Percentiles rank a stretch among this genome's conserved stretches.
Evolutionary conservation across 202 grass and related monocot genomes (phyloP).

Genomic region (Carex sylvatica): DNA sequence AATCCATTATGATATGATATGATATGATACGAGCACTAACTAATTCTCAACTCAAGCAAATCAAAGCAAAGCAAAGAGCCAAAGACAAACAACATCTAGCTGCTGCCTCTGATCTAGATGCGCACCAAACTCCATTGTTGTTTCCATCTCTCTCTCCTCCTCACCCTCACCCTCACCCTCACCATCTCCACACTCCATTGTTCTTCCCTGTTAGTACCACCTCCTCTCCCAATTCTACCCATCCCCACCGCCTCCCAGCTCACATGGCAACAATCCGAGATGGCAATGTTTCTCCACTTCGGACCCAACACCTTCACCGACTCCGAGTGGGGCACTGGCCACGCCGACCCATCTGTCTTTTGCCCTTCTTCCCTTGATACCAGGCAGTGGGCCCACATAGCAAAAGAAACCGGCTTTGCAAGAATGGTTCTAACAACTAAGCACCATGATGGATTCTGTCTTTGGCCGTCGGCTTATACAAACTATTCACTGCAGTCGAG

Average conservation of each 20-base stretch:
- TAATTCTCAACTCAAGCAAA: too few species aligned
- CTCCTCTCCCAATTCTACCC: conserved; percentile 67
- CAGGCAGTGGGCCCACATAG: conserved; percentile 70
- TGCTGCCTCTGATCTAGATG: conserved; percentile 20
- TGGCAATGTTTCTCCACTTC: conserved; percentile 93
- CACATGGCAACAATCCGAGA: conserved; percentile 82
- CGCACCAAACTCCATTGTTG: conserved; percentile 7
- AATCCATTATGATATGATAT: too few species aligned
- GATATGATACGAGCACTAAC: too few species aligned
- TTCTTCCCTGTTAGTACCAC: conserved; percentile 31
- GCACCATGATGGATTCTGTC: conserved; percentile 96
- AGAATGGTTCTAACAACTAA: conserved; percentile 84
- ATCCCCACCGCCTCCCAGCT: conserved; percentile 77
- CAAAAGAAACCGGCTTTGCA: conserved; percentile 52
- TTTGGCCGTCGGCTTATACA: conserved; percentile 89
- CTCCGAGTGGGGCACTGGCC: conserved; percentile 82
- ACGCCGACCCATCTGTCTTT: conserved; percentile 64
- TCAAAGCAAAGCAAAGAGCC: too few species aligned
- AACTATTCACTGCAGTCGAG: conserved; percentile 72
- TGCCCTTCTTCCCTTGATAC: conserved; percentile 62
- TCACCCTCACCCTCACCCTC: too few species aligned
- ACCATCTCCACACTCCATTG: conserved; percentile 15
- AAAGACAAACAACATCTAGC: too few species aligned
- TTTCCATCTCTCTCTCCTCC: conserved; percentile 23
- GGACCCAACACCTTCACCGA: conserved; percentile 98